Evolutionary conservation across 2,329 filamentous ascomycete genomes (phyloP).

Genomic region (Drechslerella dactyloides): DNA sequence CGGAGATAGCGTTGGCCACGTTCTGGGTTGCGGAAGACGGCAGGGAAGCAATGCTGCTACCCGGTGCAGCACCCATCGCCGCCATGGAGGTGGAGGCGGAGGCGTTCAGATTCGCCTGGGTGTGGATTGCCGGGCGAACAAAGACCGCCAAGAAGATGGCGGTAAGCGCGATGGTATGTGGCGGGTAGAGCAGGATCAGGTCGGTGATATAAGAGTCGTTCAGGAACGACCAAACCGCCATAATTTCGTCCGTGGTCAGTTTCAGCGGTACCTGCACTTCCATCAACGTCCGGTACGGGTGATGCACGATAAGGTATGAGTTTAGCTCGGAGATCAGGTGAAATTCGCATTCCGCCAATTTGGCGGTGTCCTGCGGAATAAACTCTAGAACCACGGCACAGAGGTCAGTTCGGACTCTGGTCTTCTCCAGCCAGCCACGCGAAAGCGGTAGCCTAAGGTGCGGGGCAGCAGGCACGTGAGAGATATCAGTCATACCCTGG

Average conservation of each 20-base stretch:
- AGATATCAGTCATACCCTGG: constrained; percentile 69
- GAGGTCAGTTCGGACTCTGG: constrained; percentile 49
- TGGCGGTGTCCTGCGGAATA: constrained; percentile 76
- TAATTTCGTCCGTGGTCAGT: constrained; percentile 77
- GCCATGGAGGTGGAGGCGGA: constrained; percentile 56
- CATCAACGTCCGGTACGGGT: constrained; percentile 82
- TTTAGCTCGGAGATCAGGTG: constrained; percentile 88
- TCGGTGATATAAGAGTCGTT: constrained; percentile 95
- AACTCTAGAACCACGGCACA: constrained; percentile 68
- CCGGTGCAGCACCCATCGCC: constrained; percentile 48
- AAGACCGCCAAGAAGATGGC: constrained; percentile 85
- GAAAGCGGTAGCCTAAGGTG: constrained; percentile 67
- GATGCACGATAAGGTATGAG: constrained; percentile 86
- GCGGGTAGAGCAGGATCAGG: constrained; percentile 80
- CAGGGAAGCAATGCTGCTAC: constrained; percentile 55
- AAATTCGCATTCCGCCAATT: constrained; percentile 93
- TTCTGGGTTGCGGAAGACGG: constrained; percentile 38
- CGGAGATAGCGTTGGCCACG: constrained; percentile 17
- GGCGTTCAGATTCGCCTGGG: constrained; percentile 62
- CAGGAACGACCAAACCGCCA: constrained; percentile 79
- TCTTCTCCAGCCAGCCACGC: constrained; percentile 24
- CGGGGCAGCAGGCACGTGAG: constrained; percentile 67
- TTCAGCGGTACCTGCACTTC: constrained; percentile 73
- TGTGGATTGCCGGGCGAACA: constrained; percentile 66
- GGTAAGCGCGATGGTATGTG: constrained; percentile 87